A percentile compares a stretch with the other conserved stretches of the same genome.
Conservation (phyloP, 805 yeast genomes). For the Saccharomycopsis fibuligera region DNA sequence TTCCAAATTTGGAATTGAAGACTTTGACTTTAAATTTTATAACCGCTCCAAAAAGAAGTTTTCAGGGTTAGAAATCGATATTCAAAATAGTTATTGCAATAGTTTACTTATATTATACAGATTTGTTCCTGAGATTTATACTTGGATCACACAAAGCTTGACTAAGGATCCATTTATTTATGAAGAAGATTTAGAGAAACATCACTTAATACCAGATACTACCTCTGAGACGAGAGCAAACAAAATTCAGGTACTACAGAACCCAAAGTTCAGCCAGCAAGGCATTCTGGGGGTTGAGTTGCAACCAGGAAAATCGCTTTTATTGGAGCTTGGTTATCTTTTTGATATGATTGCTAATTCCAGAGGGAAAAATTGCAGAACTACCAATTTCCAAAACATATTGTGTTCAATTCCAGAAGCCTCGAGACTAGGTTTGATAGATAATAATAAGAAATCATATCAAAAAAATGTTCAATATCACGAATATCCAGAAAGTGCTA, state of each 20-base stretch:
- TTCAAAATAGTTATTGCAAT: conserved; percentile 73
- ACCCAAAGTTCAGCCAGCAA: neutral
- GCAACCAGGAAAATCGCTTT: conserved; percentile 41
- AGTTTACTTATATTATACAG: conserved; percentile 74
- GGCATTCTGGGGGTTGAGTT: neutral
- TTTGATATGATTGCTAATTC: conserved; percentile 90
- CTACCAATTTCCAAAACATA: conserved; percentile 67
- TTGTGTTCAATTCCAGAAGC: conserved; percentile 47
- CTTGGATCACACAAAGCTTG: conserved; percentile 50
- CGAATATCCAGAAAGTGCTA: conserved; percentile 25
- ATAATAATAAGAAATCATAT: conserved; percentile 24
- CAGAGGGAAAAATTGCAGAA: conserved; percentile 68
- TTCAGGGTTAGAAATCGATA: conserved; percentile 87
- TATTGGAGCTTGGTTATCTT: conserved; percentile 81
- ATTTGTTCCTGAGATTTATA: conserved; percentile 67
- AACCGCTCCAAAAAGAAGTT: conserved; percentile 50
- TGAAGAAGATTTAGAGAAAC: conserved; percentile 27
- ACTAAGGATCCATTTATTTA: conserved; percentile 42
- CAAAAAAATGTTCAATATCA: conserved; percentile 22
- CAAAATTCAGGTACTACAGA: conserved; percentile 29
- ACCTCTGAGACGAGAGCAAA: neutral
- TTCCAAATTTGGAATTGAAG: conserved; percentile 87
- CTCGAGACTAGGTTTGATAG: conserved; percentile 43
- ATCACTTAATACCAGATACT: neutral
- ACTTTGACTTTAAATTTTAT: conserved; percentile 84